phyloP scores from a whole-genome alignment of 371 early-diverging fungal genomes.

The Chytridiales sp. region DNA sequence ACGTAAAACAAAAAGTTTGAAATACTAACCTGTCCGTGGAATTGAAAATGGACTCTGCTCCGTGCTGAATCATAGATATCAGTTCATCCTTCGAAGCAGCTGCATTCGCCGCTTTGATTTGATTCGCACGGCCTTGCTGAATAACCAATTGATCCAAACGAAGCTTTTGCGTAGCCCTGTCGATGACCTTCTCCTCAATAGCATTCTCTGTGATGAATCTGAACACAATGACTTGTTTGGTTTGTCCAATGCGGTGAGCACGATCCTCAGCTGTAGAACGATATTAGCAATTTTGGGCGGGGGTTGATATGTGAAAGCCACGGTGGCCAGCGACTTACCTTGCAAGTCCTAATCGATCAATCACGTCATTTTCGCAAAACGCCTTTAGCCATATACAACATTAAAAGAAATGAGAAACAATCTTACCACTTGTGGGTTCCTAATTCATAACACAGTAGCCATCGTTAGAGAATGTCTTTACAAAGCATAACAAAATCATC shows the following conservation, averaged over 20 bases:
- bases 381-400: slow-evolving; percentile 9
- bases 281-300: neutral
- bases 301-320: slow-evolving; percentile 25
- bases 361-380: neutral
- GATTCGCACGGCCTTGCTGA: slow-evolving; percentile 80
- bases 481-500: neutral
- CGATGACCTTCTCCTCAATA: slow-evolving; percentile 97
- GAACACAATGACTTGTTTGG: slow-evolving; percentile 96
- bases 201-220: slow-evolving; percentile 96
- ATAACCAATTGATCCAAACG: slow-evolving; percentile 98
- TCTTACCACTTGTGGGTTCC: slow-evolving; percentile 45
- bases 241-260: slow-evolving; percentile 99
- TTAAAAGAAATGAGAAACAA: slow-evolving; percentile 3
- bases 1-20: neutral
- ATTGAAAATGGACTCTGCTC: slow-evolving; percentile 86
- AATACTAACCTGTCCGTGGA: slow-evolving; percentile 47
- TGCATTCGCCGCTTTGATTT: slow-evolving; percentile 31
- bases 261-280: slow-evolving; percentile 72
- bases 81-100: slow-evolving; percentile 76
- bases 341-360: slow-evolving; percentile 29
- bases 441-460: neutral
- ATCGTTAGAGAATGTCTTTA: too few species aligned
- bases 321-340: slow-evolving; percentile 14
- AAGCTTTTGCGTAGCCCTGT: slow-evolving; percentile 95
- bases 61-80: slow-evolving; percentile 94